phyloP scores from a whole-genome alignment of 2,329 filamentous ascomycete genomes.

The Fusarium incarnatum region DNA sequence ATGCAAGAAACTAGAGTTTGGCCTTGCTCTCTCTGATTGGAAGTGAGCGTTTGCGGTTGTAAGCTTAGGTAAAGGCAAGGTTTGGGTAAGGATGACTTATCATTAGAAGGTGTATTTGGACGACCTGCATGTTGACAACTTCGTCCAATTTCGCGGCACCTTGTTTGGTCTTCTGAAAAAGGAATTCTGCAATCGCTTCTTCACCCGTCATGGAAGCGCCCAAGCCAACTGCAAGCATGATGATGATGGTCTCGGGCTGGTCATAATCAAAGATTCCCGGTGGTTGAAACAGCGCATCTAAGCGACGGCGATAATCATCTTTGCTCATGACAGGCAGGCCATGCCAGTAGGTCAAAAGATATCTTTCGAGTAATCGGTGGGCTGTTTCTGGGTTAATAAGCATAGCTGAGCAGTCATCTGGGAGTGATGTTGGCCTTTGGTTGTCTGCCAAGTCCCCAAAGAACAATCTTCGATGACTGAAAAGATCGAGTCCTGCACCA shows the following conservation, averaged over 20 bases:
- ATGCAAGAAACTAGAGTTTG: conserved; percentile 57
- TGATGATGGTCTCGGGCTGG: conserved; percentile 51
- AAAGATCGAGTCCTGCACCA: conserved; percentile 49
- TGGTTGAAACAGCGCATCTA: conserved; percentile 52
- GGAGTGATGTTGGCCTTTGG: conserved; percentile 43
- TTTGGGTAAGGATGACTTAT: conserved; percentile 50
- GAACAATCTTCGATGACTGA: conserved; percentile 47
- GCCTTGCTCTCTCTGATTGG: conserved; percentile 57
- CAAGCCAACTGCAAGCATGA: conserved; percentile 53
- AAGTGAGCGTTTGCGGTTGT: conserved; percentile 53
- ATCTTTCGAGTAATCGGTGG: conserved; percentile 53
- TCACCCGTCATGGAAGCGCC: conserved; percentile 55
- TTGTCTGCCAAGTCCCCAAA: conserved; percentile 54
- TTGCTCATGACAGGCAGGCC: conserved; percentile 53
- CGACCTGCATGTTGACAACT: conserved; percentile 57
- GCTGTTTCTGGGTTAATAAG: conserved; percentile 55
- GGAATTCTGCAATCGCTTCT: conserved; percentile 54
- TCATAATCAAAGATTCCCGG: conserved; percentile 50
- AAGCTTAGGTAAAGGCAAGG: conserved; percentile 6
- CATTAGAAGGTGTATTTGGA: conserved; percentile 58
- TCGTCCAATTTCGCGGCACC: conserved; percentile 54
- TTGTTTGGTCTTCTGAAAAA: conserved; percentile 58
- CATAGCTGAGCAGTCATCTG: conserved; percentile 47
- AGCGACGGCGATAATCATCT: conserved; percentile 49
- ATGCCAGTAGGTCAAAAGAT: conserved; percentile 55